Evolutionary conservation across 352 stramenopile genomes (phyloP).

Genomic region (Stramenopiles sp.): DNA sequence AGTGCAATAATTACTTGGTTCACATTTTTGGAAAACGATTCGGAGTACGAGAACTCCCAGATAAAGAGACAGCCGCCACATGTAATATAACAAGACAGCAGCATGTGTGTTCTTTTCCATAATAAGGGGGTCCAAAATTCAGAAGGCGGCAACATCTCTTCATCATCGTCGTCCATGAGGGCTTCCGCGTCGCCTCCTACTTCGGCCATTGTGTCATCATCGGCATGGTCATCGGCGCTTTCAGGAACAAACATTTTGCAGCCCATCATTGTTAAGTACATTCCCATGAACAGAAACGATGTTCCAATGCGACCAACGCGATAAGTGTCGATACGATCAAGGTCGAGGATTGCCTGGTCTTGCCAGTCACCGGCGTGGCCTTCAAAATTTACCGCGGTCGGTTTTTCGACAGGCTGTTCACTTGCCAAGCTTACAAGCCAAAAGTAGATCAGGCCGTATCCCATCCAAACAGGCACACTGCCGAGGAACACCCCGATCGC

Average conservation of each 20-base stretch:
- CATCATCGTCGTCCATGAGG: conserved; percentile 30
- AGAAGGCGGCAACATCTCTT: conserved; percentile 21
- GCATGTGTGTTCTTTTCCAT: conserved; percentile 74
- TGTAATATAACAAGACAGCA: conserved; percentile 56
- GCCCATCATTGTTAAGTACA: conserved; percentile 40
- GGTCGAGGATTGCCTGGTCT: conserved; percentile 56
- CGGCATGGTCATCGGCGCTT: conserved; percentile 41
- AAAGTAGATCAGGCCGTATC: conserved; percentile 40
- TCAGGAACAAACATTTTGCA: conserved; percentile 53
- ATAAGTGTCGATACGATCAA: conserved; percentile 46
- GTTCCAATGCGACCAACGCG: conserved; percentile 57
- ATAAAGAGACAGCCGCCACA: conserved; percentile 63
- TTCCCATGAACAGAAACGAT: conserved; percentile 47
- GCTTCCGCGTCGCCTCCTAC: conserved; percentile 29
- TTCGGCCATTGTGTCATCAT: conserved; percentile 51
- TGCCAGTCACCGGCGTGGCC: conserved; percentile 53
- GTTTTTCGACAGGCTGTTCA: conserved; percentile 17
- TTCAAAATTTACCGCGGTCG: conserved; percentile 43
- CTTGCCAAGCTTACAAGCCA: conserved; percentile 34
- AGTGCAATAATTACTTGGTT: conserved; percentile 69
- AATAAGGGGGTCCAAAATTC: conserved; percentile 42
- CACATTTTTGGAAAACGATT: conserved; percentile 64
- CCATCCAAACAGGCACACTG: conserved; percentile 34
- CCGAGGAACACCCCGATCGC: conserved; percentile 49
- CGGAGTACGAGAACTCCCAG: conserved; percentile 90